phyloP scores from a whole-genome alignment of 306 rosid genomes.

The Geum urbanum region DNA sequence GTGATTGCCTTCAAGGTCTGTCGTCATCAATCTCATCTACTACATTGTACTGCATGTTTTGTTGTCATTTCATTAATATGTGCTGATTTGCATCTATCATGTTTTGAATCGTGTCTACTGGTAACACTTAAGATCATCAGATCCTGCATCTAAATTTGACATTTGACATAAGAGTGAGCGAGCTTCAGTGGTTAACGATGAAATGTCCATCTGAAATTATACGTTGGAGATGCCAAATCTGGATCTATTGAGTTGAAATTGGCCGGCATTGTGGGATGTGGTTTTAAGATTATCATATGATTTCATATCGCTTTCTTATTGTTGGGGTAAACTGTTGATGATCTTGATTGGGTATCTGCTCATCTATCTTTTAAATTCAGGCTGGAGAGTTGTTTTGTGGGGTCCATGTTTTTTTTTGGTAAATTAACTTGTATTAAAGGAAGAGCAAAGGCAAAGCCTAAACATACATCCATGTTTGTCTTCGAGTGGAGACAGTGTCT shows the following conservation, averaged over 20 bases:
- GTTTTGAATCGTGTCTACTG: too few species aligned
- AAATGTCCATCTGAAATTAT: not conserved
- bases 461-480: slow-evolving; percentile 42
- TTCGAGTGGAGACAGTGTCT: slow-evolving; percentile 19
- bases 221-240: not conserved
- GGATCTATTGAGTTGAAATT: slow-evolving; percentile 6
- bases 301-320: not conserved
- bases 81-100: too few species aligned
- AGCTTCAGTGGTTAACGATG: too few species aligned
- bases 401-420: slow-evolving; percentile 38
- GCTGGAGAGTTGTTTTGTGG: slow-evolving; percentile 28
- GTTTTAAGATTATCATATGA: not conserved
- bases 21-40: too few species aligned
- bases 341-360: not conserved
- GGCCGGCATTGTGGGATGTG: slow-evolving; percentile 9
- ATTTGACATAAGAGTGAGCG: too few species aligned
- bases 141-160: too few species aligned
- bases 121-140: too few species aligned
- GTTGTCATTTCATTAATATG: too few species aligned
- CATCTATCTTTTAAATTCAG: not conserved
- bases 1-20: slow-evolving; percentile 86
- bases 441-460: too few species aligned
- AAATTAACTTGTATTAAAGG: too few species aligned
- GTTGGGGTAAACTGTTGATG: not conserved
- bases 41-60: too few species aligned